Percentiles rank a stretch among this genome's conserved stretches.
These are phyloP conservation scores for Cutaneotrichosporon sp. DNA, from an alignment of 1,284 basidiomycete genomes.

Conservation along the genomic window DNA sequence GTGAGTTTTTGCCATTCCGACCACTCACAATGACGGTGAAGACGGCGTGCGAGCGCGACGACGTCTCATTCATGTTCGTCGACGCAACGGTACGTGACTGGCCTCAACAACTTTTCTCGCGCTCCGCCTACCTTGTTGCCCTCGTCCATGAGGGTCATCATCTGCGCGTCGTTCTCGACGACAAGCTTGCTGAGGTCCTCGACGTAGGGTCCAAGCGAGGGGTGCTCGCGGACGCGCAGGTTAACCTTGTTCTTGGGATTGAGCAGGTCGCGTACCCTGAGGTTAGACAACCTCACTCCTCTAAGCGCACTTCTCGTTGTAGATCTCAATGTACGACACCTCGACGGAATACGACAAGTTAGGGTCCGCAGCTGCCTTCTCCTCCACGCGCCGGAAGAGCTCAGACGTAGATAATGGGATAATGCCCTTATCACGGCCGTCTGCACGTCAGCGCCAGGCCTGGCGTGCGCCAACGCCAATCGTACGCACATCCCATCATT, in stretches of 20 bases:
- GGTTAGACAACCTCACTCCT: conserved; percentile 4
- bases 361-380: conserved; percentile 61
- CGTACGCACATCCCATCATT: conserved; percentile 95
- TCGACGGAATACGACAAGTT: conserved; percentile 82
- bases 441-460: conserved; percentile 52
- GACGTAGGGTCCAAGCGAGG: conserved; percentile 88
- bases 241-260: conserved; percentile 95
- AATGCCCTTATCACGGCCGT: conserved; percentile 94
- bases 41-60: conserved; percentile 94
- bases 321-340: conserved; percentile 96
- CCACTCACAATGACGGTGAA: conserved; percentile 71
- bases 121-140: conserved; percentile 73
- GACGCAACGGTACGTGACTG: conserved; percentile 88
- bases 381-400: conserved; percentile 75
- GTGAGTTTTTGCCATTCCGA: conserved; percentile 5
- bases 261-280: conserved; percentile 73
- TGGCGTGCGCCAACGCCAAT: neutral
- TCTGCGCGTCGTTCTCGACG: conserved; percentile 84
- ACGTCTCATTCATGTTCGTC: conserved; percentile 99
- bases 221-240: conserved; percentile 93
- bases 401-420: conserved; percentile 93
- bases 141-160: conserved; percentile 99
- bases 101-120: neutral
- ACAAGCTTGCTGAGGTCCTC: conserved; percentile 93
- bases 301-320: conserved; percentile 73